phyloP scores from a whole-genome alignment of 257 asterid species.

The Gynochthodes officinalis region DNA sequence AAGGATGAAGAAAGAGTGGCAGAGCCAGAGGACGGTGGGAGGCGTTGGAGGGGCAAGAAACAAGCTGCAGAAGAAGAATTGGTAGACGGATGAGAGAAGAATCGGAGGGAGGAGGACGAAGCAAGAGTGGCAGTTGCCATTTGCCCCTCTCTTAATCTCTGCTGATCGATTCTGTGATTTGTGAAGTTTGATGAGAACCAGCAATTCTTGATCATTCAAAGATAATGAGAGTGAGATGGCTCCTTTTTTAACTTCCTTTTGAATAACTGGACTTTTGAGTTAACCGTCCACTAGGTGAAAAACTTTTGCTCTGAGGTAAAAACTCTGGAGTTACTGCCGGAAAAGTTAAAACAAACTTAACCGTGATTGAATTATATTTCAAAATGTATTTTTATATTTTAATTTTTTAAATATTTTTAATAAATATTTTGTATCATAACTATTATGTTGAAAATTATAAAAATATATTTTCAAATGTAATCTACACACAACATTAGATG shows the following conservation, averaged over 20 bases:
- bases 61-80: constrained; percentile 39
- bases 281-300: no score
- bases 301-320: no score
- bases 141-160: constrained; percentile 15
- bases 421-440: no score
- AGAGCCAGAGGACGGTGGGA: constrained; percentile 28
- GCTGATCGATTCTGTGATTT: constrained; percentile 15
- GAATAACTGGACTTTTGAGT: no score
- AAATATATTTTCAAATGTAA: no score
- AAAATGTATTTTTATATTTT: no score
- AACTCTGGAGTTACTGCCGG: no score
- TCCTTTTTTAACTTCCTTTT: constrained; percentile 14
- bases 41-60: constrained; percentile 37
- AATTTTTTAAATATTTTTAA: no score
- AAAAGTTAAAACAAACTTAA: no score
- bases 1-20: constrained; percentile 50
- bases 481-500: no score
- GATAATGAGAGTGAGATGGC: constrained; percentile 12
- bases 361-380: no score
- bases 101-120: constrained; percentile 49
- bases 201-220: constrained; percentile 15
- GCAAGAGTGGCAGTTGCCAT: constrained; percentile 84
- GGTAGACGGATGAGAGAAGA: constrained; percentile 38
- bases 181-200: constrained; percentile 23
- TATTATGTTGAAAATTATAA: no score